Conservation (phyloP, 1,284 basidiomycete genomes). For the Cystobasidium slooffiae region DNA sequence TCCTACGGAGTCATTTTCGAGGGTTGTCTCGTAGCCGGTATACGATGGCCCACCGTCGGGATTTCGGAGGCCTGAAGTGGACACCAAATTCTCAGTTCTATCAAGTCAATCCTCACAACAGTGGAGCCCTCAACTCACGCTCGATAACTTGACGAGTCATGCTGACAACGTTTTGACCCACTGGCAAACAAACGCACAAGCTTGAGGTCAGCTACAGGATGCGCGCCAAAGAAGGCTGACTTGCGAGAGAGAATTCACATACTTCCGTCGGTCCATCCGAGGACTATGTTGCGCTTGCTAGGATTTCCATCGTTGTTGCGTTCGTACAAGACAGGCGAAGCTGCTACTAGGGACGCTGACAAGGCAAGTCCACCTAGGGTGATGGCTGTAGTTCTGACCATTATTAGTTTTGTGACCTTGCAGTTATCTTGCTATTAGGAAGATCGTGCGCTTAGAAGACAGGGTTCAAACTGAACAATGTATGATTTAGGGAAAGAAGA, state of each 20-base stretch:
- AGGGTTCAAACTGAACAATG: no score
- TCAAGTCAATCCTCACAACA: not conserved
- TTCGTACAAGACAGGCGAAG: not conserved
- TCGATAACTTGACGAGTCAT: slow-evolving; percentile 13
- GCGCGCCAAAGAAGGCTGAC: not conserved
- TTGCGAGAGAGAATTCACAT: not conserved
- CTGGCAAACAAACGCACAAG: not conserved
- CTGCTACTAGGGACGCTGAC: not conserved
- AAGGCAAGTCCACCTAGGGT: slow-evolving; percentile 1
- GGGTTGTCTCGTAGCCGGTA: slow-evolving; percentile 12
- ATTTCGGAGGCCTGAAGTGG: not conserved
- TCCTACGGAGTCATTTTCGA: slow-evolving; percentile 6
- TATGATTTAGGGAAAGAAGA: no score
- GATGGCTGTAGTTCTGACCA: slow-evolving; percentile 9
- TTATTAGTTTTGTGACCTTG: not conserved
- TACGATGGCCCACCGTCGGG: not conserved
- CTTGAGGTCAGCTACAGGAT: no score
- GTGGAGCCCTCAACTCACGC: not conserved
- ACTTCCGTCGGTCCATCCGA: slow-evolving; percentile 14
- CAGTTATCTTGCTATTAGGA: no score
- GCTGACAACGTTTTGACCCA: not conserved
- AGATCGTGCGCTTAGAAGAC: no score
- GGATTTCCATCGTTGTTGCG: not conserved
- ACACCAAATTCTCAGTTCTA: not conserved
- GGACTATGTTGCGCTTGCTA: slow-evolving; percentile 4